These are phyloP conservation scores for Venturiaceae sp. DNA, from an alignment of 2,329 filamentous ascomycete species.

Conservation along the genomic window DNA sequence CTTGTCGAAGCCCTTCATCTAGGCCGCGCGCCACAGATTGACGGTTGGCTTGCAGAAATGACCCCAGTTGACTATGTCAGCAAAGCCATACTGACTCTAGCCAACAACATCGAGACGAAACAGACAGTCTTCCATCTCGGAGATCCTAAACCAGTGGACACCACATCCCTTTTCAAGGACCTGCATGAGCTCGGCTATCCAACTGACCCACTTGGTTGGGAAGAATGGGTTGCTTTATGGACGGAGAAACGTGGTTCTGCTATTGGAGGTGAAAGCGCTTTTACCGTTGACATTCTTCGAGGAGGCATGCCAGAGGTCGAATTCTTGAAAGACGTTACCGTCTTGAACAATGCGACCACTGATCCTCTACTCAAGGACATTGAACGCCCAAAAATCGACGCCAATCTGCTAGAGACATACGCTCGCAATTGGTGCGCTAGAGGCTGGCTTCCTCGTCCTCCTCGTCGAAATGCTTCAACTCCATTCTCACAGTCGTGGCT, in stretches of 20 bases:
- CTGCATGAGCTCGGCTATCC: slow-evolving; percentile 60
- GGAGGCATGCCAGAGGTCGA: slow-evolving; percentile 72
- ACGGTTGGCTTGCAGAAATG: slow-evolving; percentile 74
- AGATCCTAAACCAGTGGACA: slow-evolving; percentile 61
- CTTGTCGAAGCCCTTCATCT: slow-evolving; percentile 69
- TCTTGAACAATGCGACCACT: slow-evolving; percentile 63
- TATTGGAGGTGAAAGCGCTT: slow-evolving; percentile 59
- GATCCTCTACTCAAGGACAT: slow-evolving; percentile 49
- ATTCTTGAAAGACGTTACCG: slow-evolving; percentile 59
- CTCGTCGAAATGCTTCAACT: slow-evolving; percentile 31
- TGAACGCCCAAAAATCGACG: slow-evolving; percentile 59
- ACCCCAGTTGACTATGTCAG: slow-evolving; percentile 76
- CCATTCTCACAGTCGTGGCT: neutral
- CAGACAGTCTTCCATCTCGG: slow-evolving; percentile 66
- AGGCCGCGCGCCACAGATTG: slow-evolving; percentile 58
- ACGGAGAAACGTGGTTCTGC: slow-evolving; percentile 55
- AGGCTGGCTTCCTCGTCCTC: slow-evolving; percentile 62
- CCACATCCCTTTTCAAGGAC: slow-evolving; percentile 53
- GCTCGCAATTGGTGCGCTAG: slow-evolving; percentile 71
- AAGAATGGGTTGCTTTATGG: slow-evolving; percentile 68
- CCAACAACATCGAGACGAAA: slow-evolving; percentile 51
- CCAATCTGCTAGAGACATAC: slow-evolving; percentile 64
- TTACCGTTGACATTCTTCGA: slow-evolving; percentile 69
- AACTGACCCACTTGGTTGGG: slow-evolving; percentile 56
- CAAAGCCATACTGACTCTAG: slow-evolving; percentile 60